Base-by-base conservation (phyloP, 495 filamentous ascomycete species). In the Trichoderma reesei region DNA sequence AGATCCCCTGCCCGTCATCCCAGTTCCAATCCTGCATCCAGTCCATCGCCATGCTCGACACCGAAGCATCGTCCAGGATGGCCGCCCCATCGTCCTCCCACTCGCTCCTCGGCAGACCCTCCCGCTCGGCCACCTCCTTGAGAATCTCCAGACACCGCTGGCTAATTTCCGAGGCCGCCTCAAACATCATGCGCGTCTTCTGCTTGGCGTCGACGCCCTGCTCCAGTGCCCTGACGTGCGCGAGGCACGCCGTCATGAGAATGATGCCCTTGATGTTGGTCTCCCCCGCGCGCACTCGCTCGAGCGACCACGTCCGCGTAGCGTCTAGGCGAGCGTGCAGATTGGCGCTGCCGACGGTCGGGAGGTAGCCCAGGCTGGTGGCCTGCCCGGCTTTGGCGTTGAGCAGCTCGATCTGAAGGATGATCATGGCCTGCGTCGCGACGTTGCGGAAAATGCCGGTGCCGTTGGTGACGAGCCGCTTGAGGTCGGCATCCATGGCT, bases 251-350 rank as follows among this genome's bases (percentile, higher is more conserved):
- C 18, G 67, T 70, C 14, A 73, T 70, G 38, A 86, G 71, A 5
- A 86, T 59, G 46, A 80, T 78, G 0, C 78, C 81, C 66, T 86
- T 86, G 20, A 82, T 72, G 66, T 82, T 86, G 0, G 80, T 83
- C 67, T 86, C 83, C 2, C 84, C 85, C 0, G 74, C 74, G 48
- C 74, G 65, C 5, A 86, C 78, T 42, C 73, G 72, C 9, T 70
- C 69, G 68, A 79, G 69, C 0, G 51, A 59, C 80, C 80, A 84
- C 1, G 60, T 63, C 36, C 79, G 78, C 0, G 78, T 72, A 37
- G 82, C 79, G 10, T 76, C 71, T 1, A 85, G 31, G 0, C 82
- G 73, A 1, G 78, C 67, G 1, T 83, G 62, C 6, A 88, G 71
- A 44, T 85, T 82, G 34, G 61, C 42, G 34, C 41, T 34, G 41